Evolutionary conservation across 805 yeast genomes (phyloP), one percentile per base, ranked within the genome.

Genomic region (Saccharomycopsis fodiens): DNA sequence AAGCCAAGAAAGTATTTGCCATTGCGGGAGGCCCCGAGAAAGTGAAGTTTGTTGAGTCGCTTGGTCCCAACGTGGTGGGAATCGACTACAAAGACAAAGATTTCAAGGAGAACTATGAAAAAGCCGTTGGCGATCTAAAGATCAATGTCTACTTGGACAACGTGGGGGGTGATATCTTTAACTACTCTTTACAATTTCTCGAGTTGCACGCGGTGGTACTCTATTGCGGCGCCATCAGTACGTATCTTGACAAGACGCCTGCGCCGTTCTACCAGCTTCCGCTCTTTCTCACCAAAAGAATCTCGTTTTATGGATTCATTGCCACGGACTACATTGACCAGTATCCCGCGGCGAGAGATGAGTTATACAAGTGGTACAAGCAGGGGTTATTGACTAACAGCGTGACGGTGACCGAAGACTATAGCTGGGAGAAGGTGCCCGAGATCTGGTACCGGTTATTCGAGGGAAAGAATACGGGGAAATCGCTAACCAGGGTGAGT

Each of bases 151-250:
- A 70, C 59, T 76, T 68, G 51, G 87, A 80, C 57, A 74, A 74
- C 52, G 85, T 80, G 29, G 86, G 85, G 40, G 86, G 85, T 36
- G 66, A 68, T 43, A 66, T 73, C 19, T 65, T 44, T 55, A 75
- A 73, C 52, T 59, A 64, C 21, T 71, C 72, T 44, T 56, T 69
- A 47, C 47, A 49, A 8, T 45, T 56, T 41, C 39, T 64, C 49
- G 73, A 66, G 51, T 59, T 57, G 5, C 58, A 56, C 32, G 79
- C 76, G 36, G 62, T 58, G 29, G 62, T 81, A 34, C 57, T 78
- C 45, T 79, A 77, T n/a, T 77, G 83, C 62, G 86, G 86, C 51
- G 69, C 79, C 12, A 76, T 80, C 50, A 62, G 83, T 29, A 74
- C 76, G 41, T 79, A 78, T 59, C 74, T 78, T 55, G 72, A 72